Base-by-base conservation (phyloP, 1,139 yeast genomes). In the Taphrina populina region DNA sequence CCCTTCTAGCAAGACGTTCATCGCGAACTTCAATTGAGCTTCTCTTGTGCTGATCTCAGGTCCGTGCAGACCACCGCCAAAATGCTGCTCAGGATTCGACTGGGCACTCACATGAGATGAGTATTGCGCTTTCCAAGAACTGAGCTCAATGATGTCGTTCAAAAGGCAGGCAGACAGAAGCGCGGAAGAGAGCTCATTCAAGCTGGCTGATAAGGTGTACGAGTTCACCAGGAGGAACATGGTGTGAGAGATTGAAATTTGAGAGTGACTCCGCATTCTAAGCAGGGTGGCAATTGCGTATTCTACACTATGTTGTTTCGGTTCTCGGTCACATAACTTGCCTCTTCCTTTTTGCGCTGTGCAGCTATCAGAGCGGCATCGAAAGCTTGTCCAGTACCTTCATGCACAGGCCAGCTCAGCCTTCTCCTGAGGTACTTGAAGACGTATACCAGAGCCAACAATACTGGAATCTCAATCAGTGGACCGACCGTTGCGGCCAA, bases 401-500 rank as follows among this genome's bases (percentile, higher is more conserved):
- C 13, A 19, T 8, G 13, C 15, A 11, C 36, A 6, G 36, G 36
- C 64, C 70, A 49, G n/a, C 35, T 40, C 23, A 40, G 29, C 15
- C 40, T 32, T 15, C 27, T 39, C n/a, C 40, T 5, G 23, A 49
- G 21, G 39, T 30, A 49, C 40, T 49, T 49, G 46, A 49, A 49
- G 23, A 49, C 29, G 33, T 49, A 49, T 17, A 49, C 54, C 13
- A 49, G 46, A 5, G 33, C 53, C 57, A 80, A 65, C 46, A 80
- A 67, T 2, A 79, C 73, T 1, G 83, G 83, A 4, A 79, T 79
- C 62, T 79, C 83, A 24, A 79, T 65, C 36, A 80, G 68, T 1
- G 84, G 83, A 0, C 83, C 84, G 64, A 78, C 77, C 0, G 82
- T 78, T 1, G 83, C 79, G 2, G 84, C 83, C 47, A 80, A 72